A percentile compares a stretch with the other conserved stretches of the same genome.
phyloP scores from a whole-genome alignment of 176 grass and related monocot genomes.

The Cenchrus fungigraminus region DNA sequence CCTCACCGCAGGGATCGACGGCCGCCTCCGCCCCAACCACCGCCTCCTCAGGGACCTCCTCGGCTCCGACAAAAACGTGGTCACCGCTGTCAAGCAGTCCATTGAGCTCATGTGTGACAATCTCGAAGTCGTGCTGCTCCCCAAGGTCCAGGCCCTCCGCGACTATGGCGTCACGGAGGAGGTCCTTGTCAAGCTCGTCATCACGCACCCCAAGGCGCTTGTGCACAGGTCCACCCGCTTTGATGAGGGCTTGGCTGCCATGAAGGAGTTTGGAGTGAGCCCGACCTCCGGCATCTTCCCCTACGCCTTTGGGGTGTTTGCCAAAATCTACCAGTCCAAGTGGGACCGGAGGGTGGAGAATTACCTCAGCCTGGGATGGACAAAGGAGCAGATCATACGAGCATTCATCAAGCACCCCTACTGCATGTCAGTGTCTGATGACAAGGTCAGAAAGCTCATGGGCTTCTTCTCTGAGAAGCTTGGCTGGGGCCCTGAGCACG shows the following conservation, averaged over 20 bases:
- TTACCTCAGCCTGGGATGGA: slow-evolving; percentile 66
- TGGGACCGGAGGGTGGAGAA: slow-evolving; percentile 52
- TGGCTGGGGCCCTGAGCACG: slow-evolving; percentile 37
- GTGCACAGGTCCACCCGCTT: slow-evolving; percentile 24
- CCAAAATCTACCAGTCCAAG: background rate
- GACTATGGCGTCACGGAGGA: slow-evolving; percentile 33
- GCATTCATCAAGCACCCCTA: slow-evolving; percentile 61
- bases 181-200: slow-evolving; percentile 40
- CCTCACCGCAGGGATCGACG: slow-evolving; percentile 31
- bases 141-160: slow-evolving; percentile 53
- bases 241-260: slow-evolving; percentile 12
- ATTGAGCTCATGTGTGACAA: slow-evolving; percentile 37
- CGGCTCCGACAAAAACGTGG: slow-evolving; percentile 34
- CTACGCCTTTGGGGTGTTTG: slow-evolving; percentile 41
- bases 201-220: slow-evolving; percentile 30
- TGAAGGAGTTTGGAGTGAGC: slow-evolving; percentile 44
- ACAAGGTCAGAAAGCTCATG: slow-evolving; percentile 54
- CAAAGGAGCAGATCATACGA: slow-evolving; percentile 38
- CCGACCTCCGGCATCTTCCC: slow-evolving; percentile 46
- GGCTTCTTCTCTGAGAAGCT: slow-evolving; percentile 55
- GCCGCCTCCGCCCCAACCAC: slow-evolving; percentile 48
- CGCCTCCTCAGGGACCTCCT: slow-evolving; percentile 45
- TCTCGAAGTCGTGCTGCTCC: slow-evolving; percentile 29
- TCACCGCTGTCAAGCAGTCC: slow-evolving; percentile 10
- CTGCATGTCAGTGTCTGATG: slow-evolving; percentile 54